These are phyloP conservation scores for Aotearoamyces nothofagi DNA, from an alignment of 2,329 filamentous ascomycete genomes.

Conservation along the genomic window DNA sequence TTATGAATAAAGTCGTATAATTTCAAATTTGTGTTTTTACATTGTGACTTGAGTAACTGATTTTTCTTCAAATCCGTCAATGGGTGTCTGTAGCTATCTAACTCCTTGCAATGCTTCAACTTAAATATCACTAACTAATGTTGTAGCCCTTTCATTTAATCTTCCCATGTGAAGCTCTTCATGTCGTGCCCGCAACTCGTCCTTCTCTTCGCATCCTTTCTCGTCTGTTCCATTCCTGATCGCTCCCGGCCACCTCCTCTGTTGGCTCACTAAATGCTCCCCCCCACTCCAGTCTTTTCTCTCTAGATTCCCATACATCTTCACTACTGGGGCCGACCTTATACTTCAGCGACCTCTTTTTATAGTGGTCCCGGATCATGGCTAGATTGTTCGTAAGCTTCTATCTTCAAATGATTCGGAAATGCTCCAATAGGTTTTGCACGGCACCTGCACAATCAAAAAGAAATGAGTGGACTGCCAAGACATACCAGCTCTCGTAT, in stretches of 20 bases:
- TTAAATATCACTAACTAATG: no score
- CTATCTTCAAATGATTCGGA: neutral
- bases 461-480: no score
- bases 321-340: conserved; percentile 61
- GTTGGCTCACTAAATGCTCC: conserved; percentile 20
- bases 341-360: conserved; percentile 45
- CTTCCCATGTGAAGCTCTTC: no score
- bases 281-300: conserved; percentile 36
- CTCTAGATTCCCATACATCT: conserved; percentile 74
- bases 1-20: neutral
- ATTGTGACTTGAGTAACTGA: neutral
- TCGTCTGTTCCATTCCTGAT: conserved; percentile 23
- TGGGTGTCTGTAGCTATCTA: no score
- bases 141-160: no score
- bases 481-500: conserved; percentile 39
- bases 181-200: no score
- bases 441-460: no score
- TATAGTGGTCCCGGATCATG: conserved; percentile 21
- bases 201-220: conserved; percentile 12
- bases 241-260: conserved; percentile 24
- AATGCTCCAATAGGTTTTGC: neutral
- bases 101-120: no score
- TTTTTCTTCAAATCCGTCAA: no score
- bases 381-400: conserved; percentile 6
- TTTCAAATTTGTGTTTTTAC: neutral